Evolutionary conservation across 176 grass and related monocot species (phyloP), one percentile per base, ranked within the genome.

Genomic region (Phragmites australis): DNA sequence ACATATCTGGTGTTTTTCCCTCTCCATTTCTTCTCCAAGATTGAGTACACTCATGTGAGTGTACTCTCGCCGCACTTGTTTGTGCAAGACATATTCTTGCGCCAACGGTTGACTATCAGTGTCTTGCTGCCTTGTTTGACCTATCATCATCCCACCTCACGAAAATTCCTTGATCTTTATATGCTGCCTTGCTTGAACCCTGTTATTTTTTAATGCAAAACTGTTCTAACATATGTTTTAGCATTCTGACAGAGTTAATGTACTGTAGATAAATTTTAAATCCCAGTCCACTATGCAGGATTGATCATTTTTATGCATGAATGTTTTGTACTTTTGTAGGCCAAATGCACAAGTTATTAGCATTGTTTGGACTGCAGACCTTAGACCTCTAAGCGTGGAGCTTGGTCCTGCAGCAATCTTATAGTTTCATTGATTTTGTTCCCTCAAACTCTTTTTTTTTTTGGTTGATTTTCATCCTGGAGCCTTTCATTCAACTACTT

Each of bases 221-320:
- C 46, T 32, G 22, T 79, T 53, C 17, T 15, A 30, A 21, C 25
- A 34, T 83, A 43, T 55, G 8, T 74, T 63, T 76, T 45, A 83
- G 61, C 23, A 68, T 9, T 55, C 22, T 67, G 48, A 44, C 60
- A 23, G 42, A 75, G 39, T 18, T 11, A 59, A 71, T n/a, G 17
- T 32, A 30, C 50, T 72, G 9, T 72, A 34, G 25, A 58, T 79
- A 32, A 51, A 10, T 71, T 78, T 71, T 17, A 41, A 31, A 49
- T 51, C 16, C 6, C 62, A 2, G 10, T 51, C 8, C 31, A 59
- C 1, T 65, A 50, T 61, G 5, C 44, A 43, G 48, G 31, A 40
- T 77, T 39, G 17, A 60, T 59, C 37, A 31, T 70, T 8, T 59
- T 50, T 39, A 18, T 37, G 54, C 7, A 50, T 41, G 10, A 39